Evolutionary conservation across 2,329 filamentous ascomycete species (phyloP).

Genomic region (Basipetospora sp.): DNA sequence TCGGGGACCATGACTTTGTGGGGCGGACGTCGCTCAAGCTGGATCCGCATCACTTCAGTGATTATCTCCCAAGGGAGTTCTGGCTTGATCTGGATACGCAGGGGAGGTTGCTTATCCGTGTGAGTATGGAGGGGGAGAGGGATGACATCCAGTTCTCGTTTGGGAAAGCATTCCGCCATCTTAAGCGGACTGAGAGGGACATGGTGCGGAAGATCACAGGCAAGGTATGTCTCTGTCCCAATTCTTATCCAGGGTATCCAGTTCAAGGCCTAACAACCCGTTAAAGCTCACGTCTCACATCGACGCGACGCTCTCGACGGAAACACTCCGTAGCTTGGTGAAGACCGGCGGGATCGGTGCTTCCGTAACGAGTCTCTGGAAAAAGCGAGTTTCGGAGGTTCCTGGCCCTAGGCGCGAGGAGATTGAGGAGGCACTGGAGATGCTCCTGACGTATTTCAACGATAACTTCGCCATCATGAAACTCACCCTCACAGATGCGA

Average conservation of each 20-base stretch:
- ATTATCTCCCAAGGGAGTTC: constrained; percentile 89
- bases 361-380: constrained; percentile 56
- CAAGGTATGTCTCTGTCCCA: constrained; percentile 50
- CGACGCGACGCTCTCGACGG: constrained; percentile 69
- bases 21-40: constrained; percentile 92
- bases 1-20: constrained; percentile 94
- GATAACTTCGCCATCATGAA: constrained; percentile 99
- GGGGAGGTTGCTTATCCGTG: constrained; percentile 70
- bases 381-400: constrained; percentile 38
- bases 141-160: constrained; percentile 99
- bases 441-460: constrained; percentile 87
- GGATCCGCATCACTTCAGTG: constrained; percentile 93
- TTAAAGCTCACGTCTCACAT: constrained; percentile 93
- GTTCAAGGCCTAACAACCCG: background rate
- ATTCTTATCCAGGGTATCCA: background rate
- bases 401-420: constrained; percentile 54
- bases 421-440: constrained; percentile 65
- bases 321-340: constrained; percentile 61
- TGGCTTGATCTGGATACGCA: constrained; percentile 97
- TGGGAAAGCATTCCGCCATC: constrained; percentile 84
- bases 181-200: constrained; percentile 90
- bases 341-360: constrained; percentile 56
- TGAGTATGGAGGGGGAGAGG: constrained; percentile 96
- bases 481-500: constrained; percentile 78
- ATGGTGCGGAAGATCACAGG: constrained; percentile 98